These are phyloP conservation scores for Penicillium bialowiezense DNA, from an alignment of 495 filamentous ascomycete species.

Conservation along the genomic window DNA sequence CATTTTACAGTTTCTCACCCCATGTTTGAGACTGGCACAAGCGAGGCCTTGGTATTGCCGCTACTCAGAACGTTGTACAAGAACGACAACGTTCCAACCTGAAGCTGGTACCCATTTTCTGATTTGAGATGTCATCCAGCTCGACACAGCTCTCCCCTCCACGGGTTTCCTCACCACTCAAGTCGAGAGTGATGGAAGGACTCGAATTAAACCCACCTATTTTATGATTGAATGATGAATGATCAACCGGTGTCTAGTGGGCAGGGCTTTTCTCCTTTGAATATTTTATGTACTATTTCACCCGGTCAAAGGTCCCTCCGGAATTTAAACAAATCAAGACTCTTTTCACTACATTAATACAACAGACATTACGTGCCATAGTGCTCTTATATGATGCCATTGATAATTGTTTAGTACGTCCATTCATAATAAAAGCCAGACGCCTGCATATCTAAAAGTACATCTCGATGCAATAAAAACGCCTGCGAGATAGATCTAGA, in stretches of 20 bases:
- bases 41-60: no score
- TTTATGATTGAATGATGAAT: constrained; percentile 5
- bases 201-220: background rate
- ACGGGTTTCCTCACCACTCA: background rate
- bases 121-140: no score
- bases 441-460: background rate
- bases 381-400: background rate
- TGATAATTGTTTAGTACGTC: constrained; percentile 1
- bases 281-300: background rate
- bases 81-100: no score
- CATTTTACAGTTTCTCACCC: background rate
- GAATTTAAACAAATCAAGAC: background rate
- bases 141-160: no score
- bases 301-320: background rate
- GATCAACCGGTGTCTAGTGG: constrained; percentile 2
- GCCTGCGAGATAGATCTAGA: no score
- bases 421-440: constrained; percentile 4
- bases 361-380: background rate
- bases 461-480: background rate
- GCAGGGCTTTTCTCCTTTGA: background rate
- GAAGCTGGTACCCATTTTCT: no score
- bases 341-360: background rate
- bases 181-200: background rate
- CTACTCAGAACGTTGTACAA: no score
- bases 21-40: background rate